phyloP scores from a whole-genome alignment of 805 yeast species.

The Lipomyces starkeyi region DNA sequence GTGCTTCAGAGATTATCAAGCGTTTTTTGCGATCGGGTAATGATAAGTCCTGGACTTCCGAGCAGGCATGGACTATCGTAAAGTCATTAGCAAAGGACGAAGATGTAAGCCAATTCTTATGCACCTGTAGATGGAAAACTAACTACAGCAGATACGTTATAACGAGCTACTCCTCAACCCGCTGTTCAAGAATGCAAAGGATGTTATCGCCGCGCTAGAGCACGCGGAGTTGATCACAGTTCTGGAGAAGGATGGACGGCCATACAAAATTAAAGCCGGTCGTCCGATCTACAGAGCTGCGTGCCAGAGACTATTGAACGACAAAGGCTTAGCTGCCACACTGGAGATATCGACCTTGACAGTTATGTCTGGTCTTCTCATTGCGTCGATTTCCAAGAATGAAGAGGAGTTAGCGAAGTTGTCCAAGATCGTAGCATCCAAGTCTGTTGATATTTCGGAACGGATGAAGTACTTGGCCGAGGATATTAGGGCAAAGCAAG shows the following conservation, averaged over 20 bases:
- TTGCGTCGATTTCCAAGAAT: constrained; percentile 62
- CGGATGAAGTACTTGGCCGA: constrained; percentile 70
- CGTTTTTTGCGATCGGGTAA: constrained; percentile 58
- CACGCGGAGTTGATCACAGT: constrained; percentile 76
- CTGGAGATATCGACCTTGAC: constrained; percentile 69
- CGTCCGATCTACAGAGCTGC: constrained; percentile 86
- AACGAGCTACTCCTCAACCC: constrained; percentile 46
- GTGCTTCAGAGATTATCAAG: constrained; percentile 87
- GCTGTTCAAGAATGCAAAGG: constrained; percentile 51
- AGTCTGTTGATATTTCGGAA: constrained; percentile 58
- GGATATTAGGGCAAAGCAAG: constrained; percentile 69
- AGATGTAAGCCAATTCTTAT: constrained; percentile 48
- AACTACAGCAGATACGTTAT: constrained; percentile 26
- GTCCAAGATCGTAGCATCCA: constrained; percentile 23
- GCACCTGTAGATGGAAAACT: background rate
- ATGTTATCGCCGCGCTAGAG: constrained; percentile 67
- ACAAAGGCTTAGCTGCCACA: constrained; percentile 59
- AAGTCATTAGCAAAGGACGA: constrained; percentile 62
- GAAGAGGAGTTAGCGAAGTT: constrained; percentile 69
- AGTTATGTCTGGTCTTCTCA: constrained; percentile 63
- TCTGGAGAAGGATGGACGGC: constrained; percentile 64
- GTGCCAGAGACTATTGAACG: constrained; percentile 66
- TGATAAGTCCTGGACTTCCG: constrained; percentile 62
- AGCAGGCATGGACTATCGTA: constrained; percentile 88
- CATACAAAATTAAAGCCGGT: constrained; percentile 72